phyloP scores from a whole-genome alignment of 768 basidiomycete species.

The Xerocomellus chrysenteron region DNA sequence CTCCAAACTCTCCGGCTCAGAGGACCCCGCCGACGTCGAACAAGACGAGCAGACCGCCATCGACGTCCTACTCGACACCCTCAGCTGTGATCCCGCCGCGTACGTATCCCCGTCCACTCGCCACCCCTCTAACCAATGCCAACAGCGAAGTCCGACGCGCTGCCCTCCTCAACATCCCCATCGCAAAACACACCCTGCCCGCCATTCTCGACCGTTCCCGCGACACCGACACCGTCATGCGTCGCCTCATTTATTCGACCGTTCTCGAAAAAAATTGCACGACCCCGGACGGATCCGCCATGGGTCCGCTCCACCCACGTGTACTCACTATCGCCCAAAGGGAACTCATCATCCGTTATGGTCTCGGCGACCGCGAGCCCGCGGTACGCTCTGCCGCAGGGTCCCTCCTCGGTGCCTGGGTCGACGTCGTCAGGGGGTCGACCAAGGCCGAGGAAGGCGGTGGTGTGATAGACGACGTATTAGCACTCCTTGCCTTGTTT shows the following conservation, averaged over 20 bases:
- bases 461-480: conserved; percentile 36
- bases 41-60: conserved; percentile 45
- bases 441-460: conserved; percentile 38
- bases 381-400: conserved; percentile 71
- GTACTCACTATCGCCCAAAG: conserved; percentile 69
- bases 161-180: conserved; percentile 67
- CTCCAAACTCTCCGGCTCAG: conserved; percentile 70
- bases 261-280: conserved; percentile 50
- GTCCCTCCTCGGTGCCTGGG: conserved; percentile 72
- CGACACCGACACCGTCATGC: conserved; percentile 73
- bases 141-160: conserved; percentile 84
- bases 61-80: conserved; percentile 63
- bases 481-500: conserved; percentile 55
- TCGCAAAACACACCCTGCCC: conserved; percentile 54
- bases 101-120: conserved; percentile 39
- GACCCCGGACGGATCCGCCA: conserved; percentile 30
- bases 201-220: conserved; percentile 72
- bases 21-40: conserved; percentile 58
- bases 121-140: background rate
- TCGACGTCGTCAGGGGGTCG: conserved; percentile 49
- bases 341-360: conserved; percentile 75
- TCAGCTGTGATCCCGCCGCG: conserved; percentile 75
- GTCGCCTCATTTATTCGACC: conserved; percentile 68
- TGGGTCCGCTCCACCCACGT: conserved; percentile 62
- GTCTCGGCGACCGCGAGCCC: conserved; percentile 82